Evolutionary conservation across 495 filamentous ascomycete genomes (phyloP), one percentile per base, ranked within the genome.

Genomic region (Aspergillus biplanus): DNA sequence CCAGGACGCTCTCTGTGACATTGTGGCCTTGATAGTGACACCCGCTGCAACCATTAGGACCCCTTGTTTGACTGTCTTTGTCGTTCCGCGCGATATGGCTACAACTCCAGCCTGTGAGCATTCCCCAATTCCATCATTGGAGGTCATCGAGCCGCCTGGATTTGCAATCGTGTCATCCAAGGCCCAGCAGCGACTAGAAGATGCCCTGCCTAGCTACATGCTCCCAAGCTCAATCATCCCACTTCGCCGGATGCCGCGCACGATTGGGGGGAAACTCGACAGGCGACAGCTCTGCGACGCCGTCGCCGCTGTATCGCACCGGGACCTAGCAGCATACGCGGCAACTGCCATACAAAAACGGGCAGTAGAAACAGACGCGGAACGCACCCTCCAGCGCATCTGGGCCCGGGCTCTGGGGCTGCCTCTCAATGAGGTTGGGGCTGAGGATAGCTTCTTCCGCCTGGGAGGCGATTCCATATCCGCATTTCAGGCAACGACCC

Each of bases 381-480:
- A 70, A 46, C 15, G 37, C 33, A 32, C 50, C 31, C 32, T 71
- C 27, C 69, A 39, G 37, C 37, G 37, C 8, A 39, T 39, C 37
- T 39, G 69, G 69, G 63, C 65, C 5, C 39, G 18, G 7, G 60
- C 63, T 11, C 63, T 56, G 16, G 60, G 54, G 8, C 33, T 56
- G 7, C 32, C 34, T 5, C 18, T 49, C n/a, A 44, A 56, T 47
- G 33, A 54, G 27, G 60, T 76, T 12, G 42, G 33, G 8, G 33
- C 62, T n/a, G 58, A 72, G 27, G 61, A 67, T 15, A 59, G 58
- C 35, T 76, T 77, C 62, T 35, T 75, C n/a, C 53, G 58, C 18
- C 39, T 74, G 5, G 75, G 75, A 12, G 76, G 76, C 11, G 76
- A 78, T 54, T 75, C 71, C 4, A 70, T 78, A 35, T 59, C 65